Evolutionary conservation across 148 eudicot genomes (phyloP).

Genomic region (Suaeda aralocaspica): DNA sequence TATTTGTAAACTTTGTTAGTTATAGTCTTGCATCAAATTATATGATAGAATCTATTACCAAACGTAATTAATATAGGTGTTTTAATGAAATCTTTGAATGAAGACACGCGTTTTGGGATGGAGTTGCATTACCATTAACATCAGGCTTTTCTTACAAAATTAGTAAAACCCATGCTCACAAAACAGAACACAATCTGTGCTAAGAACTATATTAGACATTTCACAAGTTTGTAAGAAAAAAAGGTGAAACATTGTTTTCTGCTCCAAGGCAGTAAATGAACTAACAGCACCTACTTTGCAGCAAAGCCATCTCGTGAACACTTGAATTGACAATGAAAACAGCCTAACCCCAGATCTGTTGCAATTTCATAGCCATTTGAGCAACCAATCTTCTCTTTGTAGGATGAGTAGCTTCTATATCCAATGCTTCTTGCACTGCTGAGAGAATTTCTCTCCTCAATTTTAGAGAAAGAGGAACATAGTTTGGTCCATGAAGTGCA

Average conservation of each 20-base stretch:
- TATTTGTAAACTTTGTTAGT: no score
- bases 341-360: conserved; percentile 71
- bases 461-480: conserved; percentile 52
- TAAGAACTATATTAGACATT: not conserved
- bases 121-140: not conserved
- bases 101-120: not conserved
- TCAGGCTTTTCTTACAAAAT: no score
- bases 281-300: not conserved
- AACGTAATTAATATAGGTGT: no score
- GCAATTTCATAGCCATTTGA: conserved; percentile 53
- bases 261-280: not conserved
- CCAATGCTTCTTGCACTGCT: conserved; percentile 53
- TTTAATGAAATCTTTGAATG: no score
- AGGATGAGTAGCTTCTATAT: conserved; percentile 46
- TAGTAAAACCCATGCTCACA: not conserved
- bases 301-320: not conserved
- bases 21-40: no score
- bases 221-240: not conserved
- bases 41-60: no score
- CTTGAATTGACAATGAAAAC: not conserved
- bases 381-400: conserved; percentile 51
- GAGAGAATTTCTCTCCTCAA: conserved; percentile 52
- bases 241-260: not conserved
- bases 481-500: conserved; percentile 57
- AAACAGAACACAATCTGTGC: not conserved